Evolutionary conservation across 345 rosid genomes (phyloP).

Genomic region (Erysimum cheiranthoides): DNA sequence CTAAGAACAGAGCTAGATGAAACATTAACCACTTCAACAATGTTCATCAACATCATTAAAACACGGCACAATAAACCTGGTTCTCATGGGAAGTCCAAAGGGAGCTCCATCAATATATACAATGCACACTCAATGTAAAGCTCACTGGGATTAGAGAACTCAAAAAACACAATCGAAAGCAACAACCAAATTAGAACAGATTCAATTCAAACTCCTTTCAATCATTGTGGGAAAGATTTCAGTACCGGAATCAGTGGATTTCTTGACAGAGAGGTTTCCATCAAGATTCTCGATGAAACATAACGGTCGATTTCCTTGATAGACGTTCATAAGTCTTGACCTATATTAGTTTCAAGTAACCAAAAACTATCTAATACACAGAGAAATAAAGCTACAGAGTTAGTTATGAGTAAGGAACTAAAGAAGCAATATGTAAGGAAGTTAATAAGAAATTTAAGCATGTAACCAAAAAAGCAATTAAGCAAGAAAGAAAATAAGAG

Average conservation of each 20-base stretch:
- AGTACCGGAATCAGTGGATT: slow-evolving; percentile 61
- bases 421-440: no score
- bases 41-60: slow-evolving; percentile 25
- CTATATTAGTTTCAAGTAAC: no score
- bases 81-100: slow-evolving; percentile 89
- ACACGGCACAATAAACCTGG: slow-evolving; percentile 57
- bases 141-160: slow-evolving; percentile 46
- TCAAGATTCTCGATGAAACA: slow-evolving; percentile 69
- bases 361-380: no score
- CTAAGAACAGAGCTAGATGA: slow-evolving; percentile 29
- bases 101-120: slow-evolving; percentile 85
- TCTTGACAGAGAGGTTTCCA: slow-evolving; percentile 63
- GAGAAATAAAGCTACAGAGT: no score
- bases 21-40: slow-evolving; percentile 7
- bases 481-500: no score
- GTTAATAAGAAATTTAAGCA: no score
- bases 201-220: slow-evolving; percentile 13
- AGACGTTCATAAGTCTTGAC: no score
- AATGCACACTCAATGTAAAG: slow-evolving; percentile 80
- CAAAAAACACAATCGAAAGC: background rate
- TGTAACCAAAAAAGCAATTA: no score
- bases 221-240: background rate
- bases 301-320: no score
- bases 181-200: slow-evolving; percentile 1
- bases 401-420: no score